Evolutionary conservation across 192 early-diverging fungal species (phyloP).

Genomic region (Gaertneriomyces semiglobifer): DNA sequence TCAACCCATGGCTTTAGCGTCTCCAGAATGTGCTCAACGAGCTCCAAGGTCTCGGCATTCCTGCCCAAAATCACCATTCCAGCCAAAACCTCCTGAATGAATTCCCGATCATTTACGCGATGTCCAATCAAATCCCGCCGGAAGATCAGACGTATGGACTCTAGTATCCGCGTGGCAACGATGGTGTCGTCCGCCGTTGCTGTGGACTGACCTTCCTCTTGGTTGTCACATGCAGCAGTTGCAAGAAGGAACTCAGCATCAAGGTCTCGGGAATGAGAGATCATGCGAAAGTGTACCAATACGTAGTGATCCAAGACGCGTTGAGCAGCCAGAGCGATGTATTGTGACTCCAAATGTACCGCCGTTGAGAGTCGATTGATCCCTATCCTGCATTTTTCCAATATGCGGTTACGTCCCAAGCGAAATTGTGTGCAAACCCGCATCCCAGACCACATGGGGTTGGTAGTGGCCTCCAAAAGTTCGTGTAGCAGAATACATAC

Average conservation of each 20-base stretch:
- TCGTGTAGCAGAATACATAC: conserved; percentile 16
- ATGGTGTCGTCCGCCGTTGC: no score
- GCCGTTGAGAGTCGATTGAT: conserved; percentile 12
- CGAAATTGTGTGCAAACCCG: conserved; percentile 1
- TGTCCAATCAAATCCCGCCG: not conserved
- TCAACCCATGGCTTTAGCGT: not conserved
- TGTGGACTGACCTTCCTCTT: no score
- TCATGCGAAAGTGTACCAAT: conserved; percentile 32
- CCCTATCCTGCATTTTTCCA: conserved; percentile 6
- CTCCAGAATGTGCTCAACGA: conserved; percentile 28
- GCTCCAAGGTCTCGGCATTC: conserved; percentile 42
- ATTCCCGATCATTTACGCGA: no score
- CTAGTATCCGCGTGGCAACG: no score
- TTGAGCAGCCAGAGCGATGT: conserved; percentile 28
- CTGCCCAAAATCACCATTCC: conserved; percentile 8
- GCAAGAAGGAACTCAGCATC: no score
- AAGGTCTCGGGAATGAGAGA: no score
- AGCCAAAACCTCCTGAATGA: no score
- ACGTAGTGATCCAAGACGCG: conserved; percentile 37
- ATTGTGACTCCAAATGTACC: conserved; percentile 26
- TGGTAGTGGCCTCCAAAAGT: conserved; percentile 6
- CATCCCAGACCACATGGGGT: conserved; percentile 11
- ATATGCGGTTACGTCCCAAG: not conserved
- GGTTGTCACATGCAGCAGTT: no score
- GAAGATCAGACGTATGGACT: not conserved